Percentiles rank a stretch among this genome's conserved stretches.
phyloP scores from a whole-genome alignment of 495 filamentous ascomycete genomes.

The Podospora bellae-mahoneyi region DNA sequence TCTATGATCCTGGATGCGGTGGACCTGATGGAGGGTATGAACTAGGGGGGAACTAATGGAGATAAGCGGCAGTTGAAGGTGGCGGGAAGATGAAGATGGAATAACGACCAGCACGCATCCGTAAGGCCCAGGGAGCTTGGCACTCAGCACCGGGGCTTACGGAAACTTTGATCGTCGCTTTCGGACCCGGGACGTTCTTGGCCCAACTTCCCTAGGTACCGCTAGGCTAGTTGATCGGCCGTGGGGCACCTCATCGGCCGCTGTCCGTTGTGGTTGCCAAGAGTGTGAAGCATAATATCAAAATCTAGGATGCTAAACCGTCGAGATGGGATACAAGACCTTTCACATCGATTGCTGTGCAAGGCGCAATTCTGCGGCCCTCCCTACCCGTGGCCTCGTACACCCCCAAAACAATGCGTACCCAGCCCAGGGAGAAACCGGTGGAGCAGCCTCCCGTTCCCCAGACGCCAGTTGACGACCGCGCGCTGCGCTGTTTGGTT shows the following conservation, averaged over 20 bases:
- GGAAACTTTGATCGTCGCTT: conserved; percentile 26
- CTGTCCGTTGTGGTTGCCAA: conserved; percentile 30
- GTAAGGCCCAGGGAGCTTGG: conserved; percentile 22
- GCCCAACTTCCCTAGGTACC: conserved; percentile 21
- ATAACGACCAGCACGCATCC: conserved; percentile 11
- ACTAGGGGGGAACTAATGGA: conserved; percentile 36
- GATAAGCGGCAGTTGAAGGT: conserved; percentile 29
- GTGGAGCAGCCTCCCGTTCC: conserved; percentile 7
- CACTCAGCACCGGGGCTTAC: conserved; percentile 14
- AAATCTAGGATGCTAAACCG: conserved; percentile 31
- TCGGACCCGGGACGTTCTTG: conserved; percentile 26
- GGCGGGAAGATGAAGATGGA: conserved; percentile 13
- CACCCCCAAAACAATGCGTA: conserved; percentile 10
- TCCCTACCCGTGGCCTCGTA: conserved; percentile 18
- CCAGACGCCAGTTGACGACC: conserved; percentile 14
- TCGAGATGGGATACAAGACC: conserved; percentile 26
- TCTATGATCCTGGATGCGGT: conserved; percentile 87
- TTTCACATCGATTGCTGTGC: conserved; percentile 25
- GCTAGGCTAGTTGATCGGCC: conserved; percentile 29
- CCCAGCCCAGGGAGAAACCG: conserved; percentile 11
- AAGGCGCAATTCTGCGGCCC: conserved; percentile 29
- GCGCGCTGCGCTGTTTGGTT: background rate
- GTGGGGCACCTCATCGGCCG: conserved; percentile 25
- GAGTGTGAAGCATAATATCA: conserved; percentile 27
- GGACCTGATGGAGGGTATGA: conserved; percentile 88